These are phyloP conservation scores for Geotrichum armillariae DNA, from an alignment of 1,139 yeast species.

Conservation along the genomic window DNA sequence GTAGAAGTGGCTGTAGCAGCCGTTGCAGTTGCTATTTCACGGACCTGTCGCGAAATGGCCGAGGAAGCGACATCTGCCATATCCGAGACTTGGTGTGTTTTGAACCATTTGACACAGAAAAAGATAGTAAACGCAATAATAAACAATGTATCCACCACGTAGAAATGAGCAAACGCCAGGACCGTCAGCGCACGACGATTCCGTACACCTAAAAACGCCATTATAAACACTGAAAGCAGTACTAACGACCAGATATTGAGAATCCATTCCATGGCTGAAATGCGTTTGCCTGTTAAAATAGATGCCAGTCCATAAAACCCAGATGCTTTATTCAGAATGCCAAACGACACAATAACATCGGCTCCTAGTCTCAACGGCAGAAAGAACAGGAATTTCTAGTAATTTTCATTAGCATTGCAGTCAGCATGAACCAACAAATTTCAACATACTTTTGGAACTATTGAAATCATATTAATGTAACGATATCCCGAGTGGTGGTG, in stretches of 20 bases:
- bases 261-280: conserved; percentile 80
- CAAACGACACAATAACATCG: conserved; percentile 74
- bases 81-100: conserved; percentile 14
- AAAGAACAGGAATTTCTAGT: conserved; percentile 49
- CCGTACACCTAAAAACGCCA: conserved; percentile 55
- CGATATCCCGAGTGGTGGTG: not conserved
- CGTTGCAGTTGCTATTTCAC: conserved; percentile 21
- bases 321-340: conserved; percentile 83
- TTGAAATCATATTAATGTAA: conserved; percentile 9
- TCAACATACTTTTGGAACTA: conserved; percentile 14
- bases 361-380: conserved; percentile 87
- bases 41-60: conserved; percentile 10
- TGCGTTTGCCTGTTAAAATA: conserved; percentile 81
- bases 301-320: conserved; percentile 88
- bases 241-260: conserved; percentile 67
- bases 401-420: not conserved
- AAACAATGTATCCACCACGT: conserved; percentile 62
- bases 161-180: conserved; percentile 64
- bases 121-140: conserved; percentile 71
- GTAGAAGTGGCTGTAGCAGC: conserved; percentile 15
- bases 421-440: not conserved
- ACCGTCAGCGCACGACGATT: conserved; percentile 49
- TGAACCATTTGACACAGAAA: conserved; percentile 76
- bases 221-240: conserved; percentile 64
- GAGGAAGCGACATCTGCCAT: conserved; percentile 10